Evolutionary conservation across 2,329 filamentous ascomycete species (phyloP).

Genomic region (Ceratocystis alfenasii): DNA sequence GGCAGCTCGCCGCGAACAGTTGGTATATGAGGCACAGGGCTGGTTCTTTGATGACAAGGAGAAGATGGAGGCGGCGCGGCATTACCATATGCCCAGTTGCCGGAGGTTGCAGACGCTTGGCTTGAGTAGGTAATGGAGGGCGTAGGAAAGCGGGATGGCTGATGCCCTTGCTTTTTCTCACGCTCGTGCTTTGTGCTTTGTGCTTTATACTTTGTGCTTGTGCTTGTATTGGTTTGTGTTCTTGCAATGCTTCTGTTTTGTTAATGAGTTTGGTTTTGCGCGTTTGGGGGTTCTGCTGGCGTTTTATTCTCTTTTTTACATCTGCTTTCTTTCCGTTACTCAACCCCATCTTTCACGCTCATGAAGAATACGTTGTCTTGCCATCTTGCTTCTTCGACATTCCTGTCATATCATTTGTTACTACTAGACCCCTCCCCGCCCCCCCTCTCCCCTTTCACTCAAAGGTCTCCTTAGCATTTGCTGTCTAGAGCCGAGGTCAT

Average conservation of each 20-base stretch:
- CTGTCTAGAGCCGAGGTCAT: no score
- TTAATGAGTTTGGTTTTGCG: neutral
- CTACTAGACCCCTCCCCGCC: neutral
- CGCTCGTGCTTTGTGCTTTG: neutral
- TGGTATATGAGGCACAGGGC: slow-evolving; percentile 68
- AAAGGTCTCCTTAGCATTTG: no score
- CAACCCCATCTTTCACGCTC: neutral
- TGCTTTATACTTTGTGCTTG: neutral
- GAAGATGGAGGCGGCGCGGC: slow-evolving; percentile 60
- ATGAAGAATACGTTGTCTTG: neutral
- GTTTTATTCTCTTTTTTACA: neutral
- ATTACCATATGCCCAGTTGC: slow-evolving; percentile 42
- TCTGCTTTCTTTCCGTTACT: neutral
- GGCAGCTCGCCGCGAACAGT: slow-evolving; percentile 48
- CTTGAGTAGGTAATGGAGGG: slow-evolving; percentile 25
- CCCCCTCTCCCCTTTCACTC: neutral
- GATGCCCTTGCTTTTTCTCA: neutral
- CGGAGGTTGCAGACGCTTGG: slow-evolving; percentile 38
- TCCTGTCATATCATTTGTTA: neutral
- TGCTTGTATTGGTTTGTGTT: neutral
- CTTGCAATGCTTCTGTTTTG: neutral
- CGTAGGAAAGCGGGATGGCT: neutral
- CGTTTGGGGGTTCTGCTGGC: neutral
- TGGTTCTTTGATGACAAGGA: slow-evolving; percentile 76
- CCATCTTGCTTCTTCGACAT: neutral